Base-by-base conservation (phyloP, 352 stramenopile species). In the Globisporangium camurandrum region DNA sequence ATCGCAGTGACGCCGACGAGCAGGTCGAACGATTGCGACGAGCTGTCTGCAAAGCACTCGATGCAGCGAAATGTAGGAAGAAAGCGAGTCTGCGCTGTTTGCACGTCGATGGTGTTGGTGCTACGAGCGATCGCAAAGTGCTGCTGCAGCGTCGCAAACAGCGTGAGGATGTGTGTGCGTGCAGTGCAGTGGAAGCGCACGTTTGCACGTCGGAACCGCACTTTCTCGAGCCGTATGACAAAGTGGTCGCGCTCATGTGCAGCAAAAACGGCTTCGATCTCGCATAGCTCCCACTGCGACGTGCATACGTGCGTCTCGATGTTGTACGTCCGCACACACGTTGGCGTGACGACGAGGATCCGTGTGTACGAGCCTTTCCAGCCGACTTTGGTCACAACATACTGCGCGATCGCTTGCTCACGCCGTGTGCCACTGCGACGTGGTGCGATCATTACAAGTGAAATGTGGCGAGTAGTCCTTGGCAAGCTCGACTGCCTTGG, bases 41-140 rank as follows among this genome's bases (percentile, higher is more conserved):
- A 80, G 37, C 63, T 67, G 56, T 89, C 68, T n/a, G 70, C 78
- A 38, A 71, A 87, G 54, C 83, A 62, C 61, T 86, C 71, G 41
- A 77, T 75, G 60, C 78, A 89, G 9, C 66, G 62, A 47, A 72
- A 87, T n/a, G n/a, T n/a, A n/a, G n/a, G n/a, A n/a, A n/a, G n/a
- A n/a, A n/a, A n/a, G n/a, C n/a, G n/a, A n/a, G n/a, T n/a, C n/a
- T n/a, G n/a, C n/a, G n/a, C n/a, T n/a, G n/a, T n/a, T 28, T 54
- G 53, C 14, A 24, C 24, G 8, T 38, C 22, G 17, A 19, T 30
- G 40, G n/a, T 19, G 10, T 45, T 19, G 11, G 17, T 37, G 36
- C 20, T 47, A 64, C 75, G 63, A 27, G 61, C 51, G 8, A 80
- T 62, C 14, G 67, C 57, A 28, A 64, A 75, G 38, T 73, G 64